Conservation (phyloP, 169 alveolate genomes). For the Plasmodium blacklocki region DNA sequence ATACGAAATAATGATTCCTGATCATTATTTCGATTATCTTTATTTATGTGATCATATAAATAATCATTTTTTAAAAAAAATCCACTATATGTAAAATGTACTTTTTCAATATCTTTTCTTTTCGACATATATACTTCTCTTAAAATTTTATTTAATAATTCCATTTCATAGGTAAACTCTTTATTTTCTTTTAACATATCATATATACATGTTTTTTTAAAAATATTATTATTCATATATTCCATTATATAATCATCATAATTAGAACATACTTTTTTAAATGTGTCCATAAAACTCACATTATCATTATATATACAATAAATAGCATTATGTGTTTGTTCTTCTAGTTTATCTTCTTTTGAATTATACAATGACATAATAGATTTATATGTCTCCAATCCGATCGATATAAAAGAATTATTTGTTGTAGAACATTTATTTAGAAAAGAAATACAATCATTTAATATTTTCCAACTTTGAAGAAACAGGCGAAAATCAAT, state of each 20-base stretch:
- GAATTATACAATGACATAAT: constrained; percentile 62
- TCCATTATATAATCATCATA: constrained; percentile 56
- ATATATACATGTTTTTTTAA: constrained; percentile 36
- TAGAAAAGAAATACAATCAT: constrained; percentile 48
- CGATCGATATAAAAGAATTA: constrained; percentile 66
- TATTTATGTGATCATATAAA: constrained; percentile 56
- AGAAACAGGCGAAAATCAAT: constrained; percentile 44
- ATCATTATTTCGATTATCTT: constrained; percentile 37
- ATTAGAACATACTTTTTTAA: constrained; percentile 29
- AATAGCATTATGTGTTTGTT: constrained; percentile 60
- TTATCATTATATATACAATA: constrained; percentile 72
- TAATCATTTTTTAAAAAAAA: constrained; percentile 58
- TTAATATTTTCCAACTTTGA: constrained; percentile 70
- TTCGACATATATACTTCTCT: constrained; percentile 70
- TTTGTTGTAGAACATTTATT: constrained; percentile 71
- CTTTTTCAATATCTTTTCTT: constrained; percentile 73
- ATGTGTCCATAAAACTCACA: constrained; percentile 43
- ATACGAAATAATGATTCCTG: constrained; percentile 40
- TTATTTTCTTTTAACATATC: constrained; percentile 61
- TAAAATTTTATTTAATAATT: constrained; percentile 48
- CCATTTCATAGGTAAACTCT: constrained; percentile 58
- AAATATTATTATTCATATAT: constrained; percentile 11
- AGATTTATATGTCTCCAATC: constrained; percentile 47
- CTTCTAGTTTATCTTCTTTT: constrained; percentile 44
- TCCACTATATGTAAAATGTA: constrained; percentile 72